These are phyloP conservation scores for Capsicum rhomboideum DNA, from an alignment of 257 asterid genomes.

Conservation along the genomic window DNA sequence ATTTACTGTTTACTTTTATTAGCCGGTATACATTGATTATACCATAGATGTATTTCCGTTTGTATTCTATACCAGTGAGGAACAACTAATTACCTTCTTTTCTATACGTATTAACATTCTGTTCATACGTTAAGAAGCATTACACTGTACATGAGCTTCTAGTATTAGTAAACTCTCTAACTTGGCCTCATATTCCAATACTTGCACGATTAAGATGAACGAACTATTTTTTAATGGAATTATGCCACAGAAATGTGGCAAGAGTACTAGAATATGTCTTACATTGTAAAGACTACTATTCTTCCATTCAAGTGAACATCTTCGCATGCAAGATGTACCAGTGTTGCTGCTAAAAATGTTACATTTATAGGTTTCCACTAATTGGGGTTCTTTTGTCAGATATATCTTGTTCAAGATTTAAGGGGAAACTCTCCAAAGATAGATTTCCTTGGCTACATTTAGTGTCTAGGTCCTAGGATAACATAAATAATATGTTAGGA, in stretches of 20 bases:
- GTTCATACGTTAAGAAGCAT: not conserved
- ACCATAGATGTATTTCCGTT: not conserved
- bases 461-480: no score
- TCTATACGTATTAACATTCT: not conserved
- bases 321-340: no score
- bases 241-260: not conserved
- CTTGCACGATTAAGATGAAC: slow-evolving; percentile 12
- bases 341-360: not conserved
- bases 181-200: not conserved
- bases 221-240: slow-evolving; percentile 42
- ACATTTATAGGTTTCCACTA: not conserved
- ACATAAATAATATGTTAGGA: no score
- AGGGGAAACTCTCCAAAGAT: not conserved
- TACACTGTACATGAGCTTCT: not conserved
- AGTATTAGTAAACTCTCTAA: not conserved
- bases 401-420: not conserved
- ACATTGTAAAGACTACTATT: not conserved
- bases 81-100: not conserved
- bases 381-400: not conserved
- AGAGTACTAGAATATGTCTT: not conserved
- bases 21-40: no score
- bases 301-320: not conserved
- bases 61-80: not conserved
- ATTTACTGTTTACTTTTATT: not conserved
- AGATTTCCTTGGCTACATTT: not conserved